Percentiles rank a stretch among this genome's conserved stretches.
Conservation (phyloP, 148 eudicot species). For the Persicaria tinctoria region DNA sequence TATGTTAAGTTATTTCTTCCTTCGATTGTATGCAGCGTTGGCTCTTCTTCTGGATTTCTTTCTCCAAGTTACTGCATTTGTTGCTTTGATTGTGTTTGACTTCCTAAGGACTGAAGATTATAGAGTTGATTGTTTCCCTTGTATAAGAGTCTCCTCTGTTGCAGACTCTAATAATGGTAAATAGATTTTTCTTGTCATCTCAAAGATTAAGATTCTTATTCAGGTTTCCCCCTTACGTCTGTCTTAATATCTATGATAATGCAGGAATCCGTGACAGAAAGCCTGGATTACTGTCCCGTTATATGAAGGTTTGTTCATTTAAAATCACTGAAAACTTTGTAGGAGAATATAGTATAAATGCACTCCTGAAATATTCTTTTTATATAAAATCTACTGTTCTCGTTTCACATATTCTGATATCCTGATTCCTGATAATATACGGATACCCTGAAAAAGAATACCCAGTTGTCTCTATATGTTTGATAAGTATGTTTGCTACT, state of each 20-base stretch:
- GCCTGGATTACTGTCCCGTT: constrained; percentile 70
- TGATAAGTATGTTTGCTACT: not conserved
- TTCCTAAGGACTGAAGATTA: constrained; percentile 80
- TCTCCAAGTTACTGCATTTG: constrained; percentile 98
- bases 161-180: constrained; percentile 58
- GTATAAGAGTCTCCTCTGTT: constrained; percentile 49
- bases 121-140: constrained; percentile 94
- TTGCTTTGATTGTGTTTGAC: constrained; percentile 88
- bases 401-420: not conserved
- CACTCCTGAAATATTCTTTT: not conserved
- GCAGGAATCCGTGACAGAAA: constrained; percentile 51
- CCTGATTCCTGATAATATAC: not conserved
- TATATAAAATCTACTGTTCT: not conserved
- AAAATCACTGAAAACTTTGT: not conserved
- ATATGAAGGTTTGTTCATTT: constrained; percentile 75
- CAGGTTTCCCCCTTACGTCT: not conserved
- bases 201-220: not conserved
- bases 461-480: not conserved
- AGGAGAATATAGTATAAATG: not conserved
- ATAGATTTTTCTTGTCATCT: not conserved
- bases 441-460: no score
- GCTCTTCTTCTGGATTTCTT: constrained; percentile 94
- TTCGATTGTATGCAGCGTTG: constrained; percentile 47
- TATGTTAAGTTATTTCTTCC: constrained; percentile 21
- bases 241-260: constrained; percentile 7